These are phyloP conservation scores for Taxawa tesnikishii DNA, from an alignment of 2,329 filamentous ascomycete genomes.

Conservation along the genomic window DNA sequence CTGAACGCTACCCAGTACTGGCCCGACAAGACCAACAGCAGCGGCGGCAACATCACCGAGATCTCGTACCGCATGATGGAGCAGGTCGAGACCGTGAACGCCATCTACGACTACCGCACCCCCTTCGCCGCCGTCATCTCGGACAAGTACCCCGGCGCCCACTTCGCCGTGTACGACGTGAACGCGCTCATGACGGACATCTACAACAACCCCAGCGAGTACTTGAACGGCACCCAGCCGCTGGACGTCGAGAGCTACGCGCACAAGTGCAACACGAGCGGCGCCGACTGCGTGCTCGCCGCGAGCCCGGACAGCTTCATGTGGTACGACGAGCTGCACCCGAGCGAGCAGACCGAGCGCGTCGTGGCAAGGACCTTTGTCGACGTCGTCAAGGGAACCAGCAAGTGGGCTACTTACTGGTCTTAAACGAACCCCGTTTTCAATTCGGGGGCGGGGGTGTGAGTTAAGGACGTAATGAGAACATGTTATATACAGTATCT, in stretches of 20 bases:
- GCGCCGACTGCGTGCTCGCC: conserved; percentile 25
- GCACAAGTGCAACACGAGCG: conserved; percentile 37
- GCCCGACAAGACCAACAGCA: conserved; percentile 25
- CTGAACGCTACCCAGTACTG: conserved; percentile 33
- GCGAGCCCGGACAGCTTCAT: conserved; percentile 47
- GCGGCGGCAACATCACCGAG: conserved; percentile 33
- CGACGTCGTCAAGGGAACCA: conserved; percentile 38
- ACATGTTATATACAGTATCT: too few species aligned
- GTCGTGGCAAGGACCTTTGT: conserved; percentile 46
- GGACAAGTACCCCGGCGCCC: conserved; percentile 39
- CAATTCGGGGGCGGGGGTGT: too few species aligned
- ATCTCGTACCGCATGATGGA: conserved; percentile 40
- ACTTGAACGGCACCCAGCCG: conserved; percentile 50
- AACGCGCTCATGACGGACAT: conserved; percentile 55
- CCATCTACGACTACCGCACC: conserved; percentile 39
- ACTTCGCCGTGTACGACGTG: conserved; percentile 55
- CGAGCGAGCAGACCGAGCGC: conserved; percentile 50
- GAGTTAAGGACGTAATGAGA: too few species aligned
- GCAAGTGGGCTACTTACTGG: conserved; percentile 33
- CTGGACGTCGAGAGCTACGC: conserved; percentile 49
- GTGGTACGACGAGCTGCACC: conserved; percentile 67
- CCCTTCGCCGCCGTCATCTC: conserved; percentile 31
- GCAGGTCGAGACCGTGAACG: conserved; percentile 37
- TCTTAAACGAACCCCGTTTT: too few species aligned
- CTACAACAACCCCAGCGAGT: conserved; percentile 45